These are phyloP conservation scores for Globisporangium canariense DNA, from an alignment of 352 stramenopile genomes.

Conservation along the genomic window DNA sequence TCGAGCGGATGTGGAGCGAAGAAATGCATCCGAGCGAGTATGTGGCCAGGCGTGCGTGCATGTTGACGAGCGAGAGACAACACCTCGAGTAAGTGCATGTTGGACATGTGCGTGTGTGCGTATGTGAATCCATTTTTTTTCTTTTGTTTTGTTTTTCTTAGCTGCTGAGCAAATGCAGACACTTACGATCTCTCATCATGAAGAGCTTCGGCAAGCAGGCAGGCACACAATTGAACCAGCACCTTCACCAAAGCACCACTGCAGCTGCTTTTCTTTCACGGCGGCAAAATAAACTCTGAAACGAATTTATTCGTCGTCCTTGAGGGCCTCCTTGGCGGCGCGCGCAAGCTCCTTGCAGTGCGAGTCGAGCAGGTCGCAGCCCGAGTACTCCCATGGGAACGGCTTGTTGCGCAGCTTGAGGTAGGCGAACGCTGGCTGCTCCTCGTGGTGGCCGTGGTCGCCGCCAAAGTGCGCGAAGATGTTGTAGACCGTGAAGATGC, in stretches of 20 bases:
- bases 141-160: conserved; percentile 5
- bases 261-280: neutral
- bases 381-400: conserved; percentile 76
- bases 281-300: neutral
- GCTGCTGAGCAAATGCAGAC: conserved; percentile 12
- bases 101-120: neutral
- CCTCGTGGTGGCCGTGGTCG: conserved; percentile 60
- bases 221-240: too few species aligned
- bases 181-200: conserved; percentile 4
- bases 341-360: conserved; percentile 67
- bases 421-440: conserved; percentile 68
- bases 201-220: neutral
- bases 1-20: neutral
- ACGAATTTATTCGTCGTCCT: conserved; percentile 23
- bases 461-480: conserved; percentile 39
- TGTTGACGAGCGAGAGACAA: neutral
- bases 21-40: neutral
- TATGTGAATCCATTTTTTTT: conserved; percentile 10
- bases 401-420: conserved; percentile 88
- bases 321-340: conserved; percentile 65
- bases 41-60: neutral
- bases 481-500: conserved; percentile 56
- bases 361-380: conserved; percentile 78
- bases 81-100: neutral
- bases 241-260: neutral